Conservation (phyloP, 108 stramenopile genomes). For the Epipyxis sp. region DNA sequence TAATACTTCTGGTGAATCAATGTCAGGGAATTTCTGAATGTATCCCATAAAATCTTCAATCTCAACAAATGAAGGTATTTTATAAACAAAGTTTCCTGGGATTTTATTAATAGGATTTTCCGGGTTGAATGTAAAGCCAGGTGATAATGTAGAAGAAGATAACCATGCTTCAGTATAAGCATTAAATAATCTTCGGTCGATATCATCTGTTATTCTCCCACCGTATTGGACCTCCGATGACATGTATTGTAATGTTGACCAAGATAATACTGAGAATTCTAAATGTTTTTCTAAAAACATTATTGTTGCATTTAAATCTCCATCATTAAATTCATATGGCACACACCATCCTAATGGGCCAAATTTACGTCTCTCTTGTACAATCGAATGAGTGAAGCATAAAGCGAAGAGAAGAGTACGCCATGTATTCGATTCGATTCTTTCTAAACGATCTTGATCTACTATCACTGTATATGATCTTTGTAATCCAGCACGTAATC, state of each 20-base stretch:
- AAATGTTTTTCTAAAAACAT: conserved; percentile 56
- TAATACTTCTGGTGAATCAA: conserved; percentile 55
- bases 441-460: conserved; percentile 55
- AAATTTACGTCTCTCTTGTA: conserved; percentile 58
- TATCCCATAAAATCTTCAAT: conserved; percentile 31
- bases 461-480: conserved; percentile 47
- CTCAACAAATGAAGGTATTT: conserved; percentile 30
- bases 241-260: conserved; percentile 55
- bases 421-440: conserved; percentile 53
- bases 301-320: conserved; percentile 50
- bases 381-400: conserved; percentile 51
- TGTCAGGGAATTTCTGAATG: conserved; percentile 39
- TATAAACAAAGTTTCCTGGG: conserved; percentile 42
- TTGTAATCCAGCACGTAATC: conserved; percentile 46
- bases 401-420: conserved; percentile 44
- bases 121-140: conserved; percentile 44
- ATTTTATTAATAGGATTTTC: conserved; percentile 33
- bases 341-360: conserved; percentile 57
- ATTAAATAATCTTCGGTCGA: conserved; percentile 48
- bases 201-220: conserved; percentile 54
- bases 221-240: conserved; percentile 55
- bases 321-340: conserved; percentile 58
- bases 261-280: conserved; percentile 38
- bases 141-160: conserved; percentile 22
- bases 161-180: conserved; percentile 46